Conservation (phyloP, 2,329 filamentous ascomycete genomes). For the Diplodia mutila region DNA sequence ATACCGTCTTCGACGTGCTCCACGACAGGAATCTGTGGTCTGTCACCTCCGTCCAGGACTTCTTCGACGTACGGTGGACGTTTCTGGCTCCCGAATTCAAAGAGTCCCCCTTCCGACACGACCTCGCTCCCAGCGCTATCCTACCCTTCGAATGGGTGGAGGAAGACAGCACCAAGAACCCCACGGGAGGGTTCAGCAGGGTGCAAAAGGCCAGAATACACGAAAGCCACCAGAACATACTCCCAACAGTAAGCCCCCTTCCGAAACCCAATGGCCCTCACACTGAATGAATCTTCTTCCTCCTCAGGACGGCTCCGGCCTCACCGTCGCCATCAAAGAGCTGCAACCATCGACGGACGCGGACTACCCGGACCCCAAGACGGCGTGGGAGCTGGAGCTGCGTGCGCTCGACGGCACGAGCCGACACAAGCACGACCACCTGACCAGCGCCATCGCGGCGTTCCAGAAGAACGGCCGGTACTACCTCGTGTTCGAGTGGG, state of each 20-base stretch:
- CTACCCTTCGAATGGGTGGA: neutral
- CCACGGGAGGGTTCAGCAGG: neutral
- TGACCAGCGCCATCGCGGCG: conserved; percentile 22
- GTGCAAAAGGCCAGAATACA: neutral
- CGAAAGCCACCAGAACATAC: neutral
- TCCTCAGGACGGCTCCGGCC: neutral
- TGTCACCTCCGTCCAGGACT: neutral
- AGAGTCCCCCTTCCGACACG: neutral
- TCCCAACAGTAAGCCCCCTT: neutral
- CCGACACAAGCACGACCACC: neutral
- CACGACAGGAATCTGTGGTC: neutral
- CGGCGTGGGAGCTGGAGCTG: conserved; percentile 22
- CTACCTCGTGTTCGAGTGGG: conserved; percentile 35
- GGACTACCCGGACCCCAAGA: conserved; percentile 16
- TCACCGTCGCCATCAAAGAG: conserved; percentile 28
- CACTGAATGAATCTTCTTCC: too few relatives aligned
- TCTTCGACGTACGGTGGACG: neutral
- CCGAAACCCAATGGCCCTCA: too few relatives aligned
- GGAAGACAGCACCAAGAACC: neutral
- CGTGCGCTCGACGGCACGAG: conserved; percentile 22
- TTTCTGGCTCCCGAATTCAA: neutral
- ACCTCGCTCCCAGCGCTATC: neutral
- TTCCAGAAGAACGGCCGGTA: conserved; percentile 13
- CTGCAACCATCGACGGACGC: neutral
- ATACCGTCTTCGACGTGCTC: neutral